These are phyloP conservation scores for Colletotrichum sp. DNA, from an alignment of 2,329 filamentous ascomycete genomes.

Conservation along the genomic window DNA sequence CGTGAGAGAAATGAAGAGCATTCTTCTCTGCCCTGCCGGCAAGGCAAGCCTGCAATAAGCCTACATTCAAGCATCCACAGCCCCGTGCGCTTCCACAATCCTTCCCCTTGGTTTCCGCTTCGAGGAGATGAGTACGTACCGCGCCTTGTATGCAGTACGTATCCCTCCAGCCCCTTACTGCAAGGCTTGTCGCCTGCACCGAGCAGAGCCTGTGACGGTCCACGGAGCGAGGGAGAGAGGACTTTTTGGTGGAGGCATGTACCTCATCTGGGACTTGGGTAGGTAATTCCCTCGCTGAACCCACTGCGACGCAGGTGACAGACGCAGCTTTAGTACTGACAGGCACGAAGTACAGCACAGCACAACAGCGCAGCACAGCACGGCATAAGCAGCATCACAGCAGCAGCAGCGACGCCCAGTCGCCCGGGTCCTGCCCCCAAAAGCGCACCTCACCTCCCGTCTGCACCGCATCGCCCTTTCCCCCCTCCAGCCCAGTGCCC, in stretches of 20 bases:
- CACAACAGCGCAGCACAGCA: not conserved
- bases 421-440: not conserved
- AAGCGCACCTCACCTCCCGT: not conserved
- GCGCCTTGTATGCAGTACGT: not conserved
- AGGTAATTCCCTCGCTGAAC: not conserved
- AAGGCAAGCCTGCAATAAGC: not conserved
- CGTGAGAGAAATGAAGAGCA: not conserved
- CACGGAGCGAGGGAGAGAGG: not conserved
- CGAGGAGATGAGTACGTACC: not conserved
- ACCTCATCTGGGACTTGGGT: no score
- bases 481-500: not conserved
- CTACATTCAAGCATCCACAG: not conserved
- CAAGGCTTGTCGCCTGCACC: not conserved
- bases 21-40: not conserved
- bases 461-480: not conserved
- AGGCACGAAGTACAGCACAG: not conserved
- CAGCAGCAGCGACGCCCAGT: not conserved
- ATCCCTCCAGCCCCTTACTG: not conserved
- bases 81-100: not conserved
- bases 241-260: not conserved
- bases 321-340: not conserved
- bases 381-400: not conserved
- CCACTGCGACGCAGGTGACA: not conserved
- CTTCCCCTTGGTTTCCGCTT: constrained; percentile 11
- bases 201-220: not conserved